Evolutionary conservation across 148 eudicot genomes (phyloP).

Genomic region (Fagopyrum esculentum): DNA sequence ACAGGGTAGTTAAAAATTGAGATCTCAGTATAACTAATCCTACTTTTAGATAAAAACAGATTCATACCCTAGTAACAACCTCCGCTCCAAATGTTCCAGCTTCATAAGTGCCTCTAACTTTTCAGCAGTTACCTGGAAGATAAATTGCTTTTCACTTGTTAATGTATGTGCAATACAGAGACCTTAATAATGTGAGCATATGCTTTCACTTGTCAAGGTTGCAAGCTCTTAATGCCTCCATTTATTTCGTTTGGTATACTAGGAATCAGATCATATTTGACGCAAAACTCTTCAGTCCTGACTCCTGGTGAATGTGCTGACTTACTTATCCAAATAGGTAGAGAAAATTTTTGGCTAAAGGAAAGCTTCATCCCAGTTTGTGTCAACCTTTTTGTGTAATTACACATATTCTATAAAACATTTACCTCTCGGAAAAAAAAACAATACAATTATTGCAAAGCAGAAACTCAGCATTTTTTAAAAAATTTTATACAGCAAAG

Average conservation of each 20-base stretch:
- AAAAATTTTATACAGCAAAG: not conserved
- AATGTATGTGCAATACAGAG: not conserved
- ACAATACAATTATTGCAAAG: not conserved
- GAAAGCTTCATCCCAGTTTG: not conserved
- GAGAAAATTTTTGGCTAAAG: not conserved
- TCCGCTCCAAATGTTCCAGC: slow-evolving; percentile 71
- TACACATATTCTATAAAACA: no score
- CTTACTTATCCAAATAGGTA: not conserved
- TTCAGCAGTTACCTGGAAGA: slow-evolving; percentile 68
- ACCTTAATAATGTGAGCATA: not conserved
- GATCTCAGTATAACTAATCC: not conserved
- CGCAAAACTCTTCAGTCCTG: no score
- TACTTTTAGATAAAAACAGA: not conserved
- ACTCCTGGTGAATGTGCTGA: no score
- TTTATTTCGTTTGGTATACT: no score
- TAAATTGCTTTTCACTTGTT: not conserved
- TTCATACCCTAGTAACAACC: slow-evolving; percentile 58
- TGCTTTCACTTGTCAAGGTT: not conserved
- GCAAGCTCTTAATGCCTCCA: no score
- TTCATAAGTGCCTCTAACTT: slow-evolving; percentile 91
- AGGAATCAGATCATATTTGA: no score
- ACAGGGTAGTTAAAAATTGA: not conserved
- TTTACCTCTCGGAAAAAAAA: not conserved
- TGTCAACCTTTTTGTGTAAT: no score
- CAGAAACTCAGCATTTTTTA: not conserved